phyloP scores from a whole-genome alignment of 2,329 filamentous ascomycete species.

The Trichoderma gracile region DNA sequence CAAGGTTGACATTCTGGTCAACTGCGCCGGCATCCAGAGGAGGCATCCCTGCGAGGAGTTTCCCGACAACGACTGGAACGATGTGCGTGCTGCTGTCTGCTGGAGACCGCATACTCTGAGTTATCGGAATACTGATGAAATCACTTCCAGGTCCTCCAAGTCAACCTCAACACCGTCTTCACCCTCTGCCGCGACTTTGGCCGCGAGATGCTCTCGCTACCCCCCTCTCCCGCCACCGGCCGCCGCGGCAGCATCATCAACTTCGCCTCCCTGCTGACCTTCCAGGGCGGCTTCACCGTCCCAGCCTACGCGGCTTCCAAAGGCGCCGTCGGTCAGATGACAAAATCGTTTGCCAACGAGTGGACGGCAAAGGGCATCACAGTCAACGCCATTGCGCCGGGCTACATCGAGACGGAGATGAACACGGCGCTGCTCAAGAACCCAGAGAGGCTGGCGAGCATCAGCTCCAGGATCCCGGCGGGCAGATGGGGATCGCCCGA shows the following conservation, averaged over 20 bases:
- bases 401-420: slow-evolving; percentile 94
- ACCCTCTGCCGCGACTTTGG: slow-evolving; percentile 74
- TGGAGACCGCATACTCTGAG: too few species aligned
- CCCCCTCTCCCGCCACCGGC: slow-evolving; percentile 48
- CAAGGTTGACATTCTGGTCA: slow-evolving; percentile 75
- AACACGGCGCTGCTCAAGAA: slow-evolving; percentile 80
- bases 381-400: slow-evolving; percentile 86
- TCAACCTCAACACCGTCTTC: slow-evolving; percentile 84
- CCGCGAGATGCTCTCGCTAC: slow-evolving; percentile 70
- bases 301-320: slow-evolving; percentile 86
- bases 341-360: slow-evolving; percentile 83
- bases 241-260: slow-evolving; percentile 77
- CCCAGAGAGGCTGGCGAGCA: slow-evolving; percentile 66
- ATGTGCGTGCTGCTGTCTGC: slow-evolving; percentile 43
- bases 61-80: slow-evolving; percentile 74
- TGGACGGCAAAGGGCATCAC: slow-evolving; percentile 78
- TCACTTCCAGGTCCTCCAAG: slow-evolving; percentile 66
- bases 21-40: slow-evolving; percentile 84
- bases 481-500: slow-evolving; percentile 81
- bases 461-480: slow-evolving; percentile 78
- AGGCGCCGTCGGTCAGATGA: slow-evolving; percentile 80
- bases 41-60: slow-evolving; percentile 75
- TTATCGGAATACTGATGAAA: neutral
- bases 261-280: slow-evolving; percentile 75
- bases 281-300: slow-evolving; percentile 85